Evolutionary conservation across 139 green algal species (phyloP), one percentile per base, ranked within the genome.

Genomic region (Tetradesmus obliquus): DNA sequence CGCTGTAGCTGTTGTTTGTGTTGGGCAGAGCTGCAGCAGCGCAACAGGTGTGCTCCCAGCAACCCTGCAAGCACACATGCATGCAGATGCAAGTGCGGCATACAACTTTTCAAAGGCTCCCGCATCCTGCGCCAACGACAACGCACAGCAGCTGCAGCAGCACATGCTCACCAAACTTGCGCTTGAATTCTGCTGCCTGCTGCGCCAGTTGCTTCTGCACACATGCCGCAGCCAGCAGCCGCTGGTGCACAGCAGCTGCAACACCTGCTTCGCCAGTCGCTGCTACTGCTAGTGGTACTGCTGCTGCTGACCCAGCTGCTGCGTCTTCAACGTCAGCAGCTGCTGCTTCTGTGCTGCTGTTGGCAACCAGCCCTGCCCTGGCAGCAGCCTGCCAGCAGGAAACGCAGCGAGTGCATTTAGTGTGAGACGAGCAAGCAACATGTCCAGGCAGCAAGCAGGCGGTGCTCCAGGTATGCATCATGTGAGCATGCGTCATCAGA

Each of bases 191-290:
- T 19, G 9, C 55, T 3, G 69, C 13, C 55, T 86, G 71, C 57
- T 91, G 79, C 60, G 82, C 20, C 84, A 95, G 22, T 58, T 93
- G 66, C 72, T 93, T 93, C 13, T 80, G 71, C 62, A 95, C 93
- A 87, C 91, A 93, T 0, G 80, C 80, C 3, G 93, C 87, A 22
- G 91, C 79, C 53, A 95, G 60, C 90, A 95, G 88, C 22, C 93
- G 90, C 45, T 81, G 32, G 22, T 86, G 62, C 20, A 95, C 69
- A 80, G 93, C 89, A n/a, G 79, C 62, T 51, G 69, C 81, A 20
- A 89, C 22, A 51, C 19, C 53, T 45, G 7, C 86, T 74, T 60
- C 71, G 9, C 7, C 57, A 58, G 71, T 51, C 20, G 86, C 51
- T 55, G 20, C 15, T 53, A 24, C 53, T 88, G 2, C 55, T 45